Evolutionary conservation across 352 stramenopile genomes (phyloP).

Genomic region (Pythium coloratum): DNA sequence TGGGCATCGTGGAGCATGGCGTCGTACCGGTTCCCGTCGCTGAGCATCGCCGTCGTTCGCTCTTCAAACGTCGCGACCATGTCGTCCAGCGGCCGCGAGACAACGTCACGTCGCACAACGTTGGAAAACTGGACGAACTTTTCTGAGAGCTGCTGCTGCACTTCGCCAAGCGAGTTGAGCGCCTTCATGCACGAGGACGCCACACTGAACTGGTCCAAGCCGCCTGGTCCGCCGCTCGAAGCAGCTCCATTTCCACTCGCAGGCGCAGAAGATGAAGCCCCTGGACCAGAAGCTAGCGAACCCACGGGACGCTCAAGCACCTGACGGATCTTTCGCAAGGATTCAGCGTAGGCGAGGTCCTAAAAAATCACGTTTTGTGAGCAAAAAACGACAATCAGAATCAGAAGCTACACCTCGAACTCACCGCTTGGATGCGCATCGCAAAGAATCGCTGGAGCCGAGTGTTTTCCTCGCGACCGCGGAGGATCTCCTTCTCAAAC

Average conservation of each 20-base stretch:
- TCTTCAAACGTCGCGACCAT: conserved; percentile 71
- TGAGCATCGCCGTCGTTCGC: conserved; percentile 45
- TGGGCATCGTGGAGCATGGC: conserved; percentile 54
- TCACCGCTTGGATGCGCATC: conserved; percentile 57
- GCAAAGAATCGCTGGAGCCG: conserved; percentile 71
- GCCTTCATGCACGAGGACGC: conserved; percentile 62
- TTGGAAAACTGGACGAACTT: conserved; percentile 78
- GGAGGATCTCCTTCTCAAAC: conserved; percentile 76
- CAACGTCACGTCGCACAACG: conserved; percentile 70
- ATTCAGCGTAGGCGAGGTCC: conserved; percentile 76
- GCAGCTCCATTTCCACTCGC: conserved; percentile 1
- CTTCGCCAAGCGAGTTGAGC: conserved; percentile 59
- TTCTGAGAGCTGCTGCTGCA: conserved; percentile 76
- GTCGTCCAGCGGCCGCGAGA: conserved; percentile 65
- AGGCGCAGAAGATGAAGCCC: background rate
- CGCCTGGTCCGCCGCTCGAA: background rate
- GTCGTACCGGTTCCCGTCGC: conserved; percentile 58
- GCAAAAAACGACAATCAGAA: background rate
- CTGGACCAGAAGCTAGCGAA: background rate
- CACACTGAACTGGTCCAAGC: conserved; percentile 30
- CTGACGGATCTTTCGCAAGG: conserved; percentile 58
- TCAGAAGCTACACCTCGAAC: background rate
- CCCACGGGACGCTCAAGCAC: conserved; percentile 44
- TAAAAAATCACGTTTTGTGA: conserved; percentile 8
- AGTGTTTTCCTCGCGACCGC: conserved; percentile 61